A percentile compares a stretch with the other conserved stretches of the same genome.
These are phyloP conservation scores for Ogataea naganishii DNA, from an alignment of 805 yeast genomes.

Conservation along the genomic window DNA sequence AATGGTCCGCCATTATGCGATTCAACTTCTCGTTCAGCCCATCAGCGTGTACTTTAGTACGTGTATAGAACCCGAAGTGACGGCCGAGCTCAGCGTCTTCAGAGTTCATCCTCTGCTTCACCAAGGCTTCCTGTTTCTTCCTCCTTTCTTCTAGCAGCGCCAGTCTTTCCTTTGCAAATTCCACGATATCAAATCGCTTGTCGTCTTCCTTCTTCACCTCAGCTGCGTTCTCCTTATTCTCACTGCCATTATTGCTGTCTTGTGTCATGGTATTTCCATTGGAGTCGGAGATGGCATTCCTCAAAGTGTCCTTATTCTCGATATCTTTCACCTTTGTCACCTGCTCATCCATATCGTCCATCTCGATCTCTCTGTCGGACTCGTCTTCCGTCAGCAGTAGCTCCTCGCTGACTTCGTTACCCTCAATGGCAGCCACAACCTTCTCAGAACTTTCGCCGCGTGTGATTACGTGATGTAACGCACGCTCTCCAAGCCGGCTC, in stretches of 20 bases:
- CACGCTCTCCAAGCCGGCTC: conserved; percentile 71
- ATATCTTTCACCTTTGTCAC: too few relatives aligned
- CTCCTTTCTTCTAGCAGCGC: conserved; percentile 26
- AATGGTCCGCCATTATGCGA: conserved; percentile 11
- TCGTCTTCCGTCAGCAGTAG: too few relatives aligned
- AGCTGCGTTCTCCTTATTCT: too few relatives aligned
- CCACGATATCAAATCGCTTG: conserved; percentile 44
- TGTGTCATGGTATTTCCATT: too few relatives aligned
- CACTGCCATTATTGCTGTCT: too few relatives aligned
- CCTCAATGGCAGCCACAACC: too few relatives aligned
- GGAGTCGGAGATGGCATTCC: too few relatives aligned
- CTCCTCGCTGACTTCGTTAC: too few relatives aligned
- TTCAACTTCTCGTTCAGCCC: conserved; percentile 11
- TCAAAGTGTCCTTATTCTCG: too few relatives aligned
- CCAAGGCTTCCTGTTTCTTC: conserved; percentile 23
- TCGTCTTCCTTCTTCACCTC: conserved; percentile 4
- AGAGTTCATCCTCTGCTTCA: conserved; percentile 21
- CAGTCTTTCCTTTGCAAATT: conserved; percentile 43
- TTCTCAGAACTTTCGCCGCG: too few relatives aligned
- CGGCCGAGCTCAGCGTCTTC: conserved; percentile 23
- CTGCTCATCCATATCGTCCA: too few relatives aligned
- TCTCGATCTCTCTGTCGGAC: conserved; percentile 11
- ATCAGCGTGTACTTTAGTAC: conserved; percentile 13
- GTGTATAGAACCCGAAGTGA: conserved; percentile 23
- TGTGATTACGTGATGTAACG: conserved; percentile 54